Conservation (phyloP, 306 rosid species). For the Rosa lucieae region DNA sequence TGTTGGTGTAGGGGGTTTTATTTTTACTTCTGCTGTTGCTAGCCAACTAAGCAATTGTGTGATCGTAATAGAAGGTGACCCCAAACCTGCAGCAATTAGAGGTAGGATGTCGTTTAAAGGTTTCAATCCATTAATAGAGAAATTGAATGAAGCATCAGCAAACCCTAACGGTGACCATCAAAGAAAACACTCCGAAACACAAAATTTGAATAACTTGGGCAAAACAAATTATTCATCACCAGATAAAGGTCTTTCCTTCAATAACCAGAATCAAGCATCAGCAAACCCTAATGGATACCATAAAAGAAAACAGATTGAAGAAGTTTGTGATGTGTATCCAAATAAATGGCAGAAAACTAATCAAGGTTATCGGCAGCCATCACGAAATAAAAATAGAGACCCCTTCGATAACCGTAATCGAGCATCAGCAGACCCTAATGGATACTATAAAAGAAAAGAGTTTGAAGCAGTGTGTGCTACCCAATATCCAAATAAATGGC, state of each 20-base stretch:
- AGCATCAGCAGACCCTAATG: not conserved
- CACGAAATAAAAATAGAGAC: not conserved
- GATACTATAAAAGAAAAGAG: not conserved
- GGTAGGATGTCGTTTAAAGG: constrained; percentile 8
- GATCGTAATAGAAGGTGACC: not conserved
- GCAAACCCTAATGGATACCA: not conserved
- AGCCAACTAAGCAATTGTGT: not conserved
- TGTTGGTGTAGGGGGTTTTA: not conserved
- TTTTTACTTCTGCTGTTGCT: not conserved
- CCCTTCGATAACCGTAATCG: not conserved
- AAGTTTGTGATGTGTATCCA: not conserved
- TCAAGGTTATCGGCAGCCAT: constrained; percentile 1
- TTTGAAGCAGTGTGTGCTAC: not conserved
- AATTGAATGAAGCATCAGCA: not conserved
- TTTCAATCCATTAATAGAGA: not conserved
- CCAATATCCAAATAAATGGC: not conserved
- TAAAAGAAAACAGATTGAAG: not conserved
- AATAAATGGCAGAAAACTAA: not conserved
- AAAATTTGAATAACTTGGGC: not conserved
- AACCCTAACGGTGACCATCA: not conserved
- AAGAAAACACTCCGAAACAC: not conserved
- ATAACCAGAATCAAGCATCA: not conserved
- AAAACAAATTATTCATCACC: not conserved
- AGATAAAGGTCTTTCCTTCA: not conserved
- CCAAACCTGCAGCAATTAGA: not conserved